Evolutionary conservation across 208 protist species (phyloP), one percentile per base, ranked within the genome.

Genomic region (Wallacemonas rigidus): DNA sequence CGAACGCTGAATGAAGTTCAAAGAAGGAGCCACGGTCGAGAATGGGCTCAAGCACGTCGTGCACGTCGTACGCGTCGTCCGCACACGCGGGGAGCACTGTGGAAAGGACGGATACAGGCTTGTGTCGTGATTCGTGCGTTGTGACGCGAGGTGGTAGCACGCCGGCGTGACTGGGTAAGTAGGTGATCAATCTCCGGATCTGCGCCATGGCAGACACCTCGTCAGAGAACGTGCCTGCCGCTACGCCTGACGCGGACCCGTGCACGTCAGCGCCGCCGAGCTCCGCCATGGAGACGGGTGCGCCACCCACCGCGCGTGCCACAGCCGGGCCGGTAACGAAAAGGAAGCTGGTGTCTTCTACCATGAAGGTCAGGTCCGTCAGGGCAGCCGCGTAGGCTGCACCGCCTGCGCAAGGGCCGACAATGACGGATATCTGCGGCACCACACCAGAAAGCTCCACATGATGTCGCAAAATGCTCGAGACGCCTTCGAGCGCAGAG

Each of bases 311-410:
- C 0, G 95, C 93, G 71, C 98, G 98, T 36, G 99, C 98, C 17
- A 99, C 97, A 44, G 99, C 97, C 54, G 98, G 98, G 36, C 98
- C 98, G 11, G 98, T 99, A 15, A 99, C 96, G 75, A 99, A 99
- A 81, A 99, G 92, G 84, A 98, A 98, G 36, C 94, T 97, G n/a
- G 93, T 97, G 67, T 98, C 75, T 39, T 95, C 72, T 14, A 99
- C 97, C 98, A 99, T 99, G 74, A 99, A 98, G 35, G 85, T 97
- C 73, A 98, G 99, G 86, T 99, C 98, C 45, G 98, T 99, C 70
- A 99, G 87, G 43, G 98, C 98, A 35, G 98, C 97, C 11, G 93
- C 98, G 86, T 95, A 95, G 55, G 92, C 88, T 6, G 88, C 86
- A 60, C 88, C 88, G 62, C 91, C 95, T 43, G 98, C 97, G 76